Evolutionary conservation across 2,329 filamentous ascomycete genomes (phyloP), one percentile per base, ranked within the genome.

Genomic region (Penicillium sumatraense): DNA sequence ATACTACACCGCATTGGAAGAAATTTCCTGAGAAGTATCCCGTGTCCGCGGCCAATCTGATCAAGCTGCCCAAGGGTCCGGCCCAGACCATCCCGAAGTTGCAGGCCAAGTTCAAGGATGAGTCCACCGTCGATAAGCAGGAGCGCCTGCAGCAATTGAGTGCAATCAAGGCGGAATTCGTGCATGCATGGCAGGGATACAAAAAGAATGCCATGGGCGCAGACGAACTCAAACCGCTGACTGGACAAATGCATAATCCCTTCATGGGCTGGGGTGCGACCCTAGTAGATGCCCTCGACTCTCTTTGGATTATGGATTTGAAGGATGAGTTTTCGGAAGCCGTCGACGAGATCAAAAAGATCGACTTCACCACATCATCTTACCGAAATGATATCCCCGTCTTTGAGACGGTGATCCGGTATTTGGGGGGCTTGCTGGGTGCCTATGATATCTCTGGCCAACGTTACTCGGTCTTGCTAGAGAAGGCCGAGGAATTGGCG

Each of bases 261-360:
- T 98, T 98, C 73, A 93, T 91, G 69, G 91, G 89, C 47, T 96
- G 92, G 92, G 90, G 90, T 16, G 92, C 92, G 14, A 96, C 92
- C 0, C 72, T 96, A 57, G 89, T 96, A 5, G 92, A 96, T 76
- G 80, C 85, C 1, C 77, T 93, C 49, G 91, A 96, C 69, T 93
- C 91, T 0, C 79, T 96, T 2, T 96, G 90, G 89, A 93, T 96
- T 63, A 92, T 93, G 83, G 90, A 85, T 23, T 68, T 96, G 70
- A 83, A 84, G 65, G 81, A 89, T 0, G 90, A 96, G 65, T 96
- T 96, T 66, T 85, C 91, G 55, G 87, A 91, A 57, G 91, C 91
- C 2, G 85, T 90, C 41, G 81, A 84, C 49, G 86, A 83, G 3
- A 85, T 93, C 20, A 81, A 81, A 53, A 74, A 83, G 5, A 93